These are phyloP conservation scores for Boletales sp. DNA, from an alignment of 768 basidiomycete genomes.

Conservation along the genomic window DNA sequence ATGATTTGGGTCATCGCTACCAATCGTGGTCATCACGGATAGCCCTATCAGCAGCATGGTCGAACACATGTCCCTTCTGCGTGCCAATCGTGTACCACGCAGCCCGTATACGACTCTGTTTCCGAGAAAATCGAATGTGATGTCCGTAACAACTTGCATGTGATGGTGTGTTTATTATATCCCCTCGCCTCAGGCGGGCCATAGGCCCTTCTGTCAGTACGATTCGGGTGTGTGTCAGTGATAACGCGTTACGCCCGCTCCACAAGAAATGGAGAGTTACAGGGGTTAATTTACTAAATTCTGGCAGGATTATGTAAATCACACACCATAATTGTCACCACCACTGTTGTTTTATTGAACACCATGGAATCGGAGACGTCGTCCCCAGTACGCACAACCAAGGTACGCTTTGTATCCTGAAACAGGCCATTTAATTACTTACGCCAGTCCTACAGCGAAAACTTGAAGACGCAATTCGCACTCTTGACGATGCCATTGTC, in stretches of 20 bases:
- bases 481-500: constrained; percentile 61
- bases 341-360: not conserved
- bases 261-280: not conserved
- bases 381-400: constrained; percentile 36
- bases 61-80: constrained; percentile 10
- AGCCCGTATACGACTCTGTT: not conserved
- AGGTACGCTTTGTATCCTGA: constrained; percentile 31
- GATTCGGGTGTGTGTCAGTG: too few relatives aligned
- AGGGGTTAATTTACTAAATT: constrained; percentile 2
- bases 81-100: not conserved
- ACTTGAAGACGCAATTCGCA: constrained; percentile 75
- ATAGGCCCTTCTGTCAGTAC: too few relatives aligned
- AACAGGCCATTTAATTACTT: not conserved
- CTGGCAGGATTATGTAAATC: not conserved
- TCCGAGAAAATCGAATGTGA: too few relatives aligned
- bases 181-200: too few relatives aligned
- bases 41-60: constrained; percentile 17
- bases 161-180: too few relatives aligned
- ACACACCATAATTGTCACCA: constrained; percentile 2
- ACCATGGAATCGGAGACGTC: constrained; percentile 14
- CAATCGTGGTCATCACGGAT: constrained; percentile 22
- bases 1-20: constrained; percentile 22
- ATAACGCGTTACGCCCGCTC: too few relatives aligned
- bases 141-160: too few relatives aligned
- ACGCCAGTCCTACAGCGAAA: constrained; percentile 50